Evolutionary conservation across 371 early-diverging fungal species (phyloP), one percentile per base, ranked within the genome.

Genomic region (Mortierella sp.): DNA sequence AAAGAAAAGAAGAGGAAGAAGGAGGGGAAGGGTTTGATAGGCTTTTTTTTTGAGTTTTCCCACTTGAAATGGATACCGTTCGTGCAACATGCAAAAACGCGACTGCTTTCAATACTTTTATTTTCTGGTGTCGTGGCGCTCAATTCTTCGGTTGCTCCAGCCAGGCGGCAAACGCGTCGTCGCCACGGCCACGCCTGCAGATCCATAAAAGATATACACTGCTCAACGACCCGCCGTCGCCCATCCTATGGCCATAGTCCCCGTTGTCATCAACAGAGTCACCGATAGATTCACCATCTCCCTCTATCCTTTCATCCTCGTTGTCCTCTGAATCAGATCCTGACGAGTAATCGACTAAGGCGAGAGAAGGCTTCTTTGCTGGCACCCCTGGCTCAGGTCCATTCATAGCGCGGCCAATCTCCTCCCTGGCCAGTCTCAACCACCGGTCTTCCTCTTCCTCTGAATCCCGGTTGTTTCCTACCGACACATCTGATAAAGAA

Each of bases 141-240:
- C n/a, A n/a, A n/a, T n/a, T n/a, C n/a, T n/a, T n/a, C 45, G 41
- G 70, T 13, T 41, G n/a, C 40, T 64, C 53, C 14, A 34, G 40
- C 79, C 79, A 78, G 19, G 29, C 29, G 16, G 52, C 55, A 66
- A 79, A 50, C 14, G 34, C 52, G 41, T n/a, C 11, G 41, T 53
- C 61, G 0, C 61, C 74, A 34, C 41, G 64, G 4, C 80, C 80
- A 47, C 53, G 68, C 44, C 74, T 77, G 34, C 82, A 74, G 55
- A 82, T 82, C 74, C 74, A 82, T 39, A 82, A 58, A 34, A 82
- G 61, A 26, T 68, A 52, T 10, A 82, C 82, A 22, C 82, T 82
- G 39, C 71, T 77, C n/a, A 82, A 29, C 9, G 82, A 58, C 0
- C 82, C 82, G 7, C 78, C 74, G 29, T 77, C 78, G 6, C 78